phyloP scores from a whole-genome alignment of 768 basidiomycete genomes.

The Macrolepiota dolichaula region DNA sequence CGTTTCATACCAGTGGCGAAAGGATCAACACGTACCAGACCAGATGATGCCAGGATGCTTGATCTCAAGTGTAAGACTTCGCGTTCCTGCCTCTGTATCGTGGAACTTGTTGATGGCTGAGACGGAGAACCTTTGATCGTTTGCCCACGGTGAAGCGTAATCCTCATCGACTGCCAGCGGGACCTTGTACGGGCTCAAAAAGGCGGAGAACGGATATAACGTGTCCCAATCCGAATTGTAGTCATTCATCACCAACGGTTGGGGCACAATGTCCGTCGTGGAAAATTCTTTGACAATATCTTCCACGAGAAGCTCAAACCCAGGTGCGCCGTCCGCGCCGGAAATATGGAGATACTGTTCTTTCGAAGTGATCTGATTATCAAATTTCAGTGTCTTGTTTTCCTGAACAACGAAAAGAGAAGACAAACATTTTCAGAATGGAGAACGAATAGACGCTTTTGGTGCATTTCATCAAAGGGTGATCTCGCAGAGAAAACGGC shows the following conservation, averaged over 20 bases:
- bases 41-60: slow-evolving; percentile 82
- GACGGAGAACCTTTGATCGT: slow-evolving; percentile 44
- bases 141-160: slow-evolving; percentile 51
- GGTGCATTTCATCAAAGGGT: slow-evolving; percentile 83
- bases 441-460: slow-evolving; percentile 80
- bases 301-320: slow-evolving; percentile 58
- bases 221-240: slow-evolving; percentile 88
- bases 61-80: slow-evolving; percentile 66
- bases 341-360: slow-evolving; percentile 80
- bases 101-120: slow-evolving; percentile 53
- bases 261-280: slow-evolving; percentile 32
- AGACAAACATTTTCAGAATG: slow-evolving; percentile 81
- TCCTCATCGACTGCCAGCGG: slow-evolving; percentile 47
- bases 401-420: not conserved
- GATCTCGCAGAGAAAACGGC: slow-evolving; percentile 55
- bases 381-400: not conserved
- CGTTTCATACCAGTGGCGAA: not conserved
- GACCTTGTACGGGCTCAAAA: slow-evolving; percentile 83
- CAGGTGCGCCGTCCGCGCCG: slow-evolving; percentile 78
- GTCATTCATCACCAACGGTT: slow-evolving; percentile 61
- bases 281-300: slow-evolving; percentile 63
- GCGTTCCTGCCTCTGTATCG: slow-evolving; percentile 56
- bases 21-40: slow-evolving; percentile 55
- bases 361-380: slow-evolving; percentile 58
- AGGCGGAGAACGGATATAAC: slow-evolving; percentile 78